phyloP scores from a whole-genome alignment of 2,329 filamentous ascomycete species.

The Colletotrichum endophyticum region DNA sequence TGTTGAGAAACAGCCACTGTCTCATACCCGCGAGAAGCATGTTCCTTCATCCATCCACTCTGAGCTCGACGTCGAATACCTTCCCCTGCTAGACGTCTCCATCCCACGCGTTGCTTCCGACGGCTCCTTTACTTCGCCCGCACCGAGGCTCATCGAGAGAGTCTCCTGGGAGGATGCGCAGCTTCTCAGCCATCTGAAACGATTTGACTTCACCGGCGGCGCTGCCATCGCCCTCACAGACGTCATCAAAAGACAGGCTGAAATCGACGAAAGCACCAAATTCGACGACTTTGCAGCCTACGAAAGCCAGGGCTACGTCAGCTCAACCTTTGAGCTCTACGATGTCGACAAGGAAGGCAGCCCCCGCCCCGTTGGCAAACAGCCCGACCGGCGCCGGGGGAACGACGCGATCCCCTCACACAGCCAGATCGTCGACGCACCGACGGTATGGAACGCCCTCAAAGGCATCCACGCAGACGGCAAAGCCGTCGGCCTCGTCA shows the following conservation, averaged over 20 bases:
- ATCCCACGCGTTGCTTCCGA: neutral
- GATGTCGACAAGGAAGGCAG: constrained; percentile 54
- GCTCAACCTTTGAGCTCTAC: constrained; percentile 62
- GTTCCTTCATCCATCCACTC: constrained; percentile 22
- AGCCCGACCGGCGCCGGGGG: neutral
- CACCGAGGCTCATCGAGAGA: constrained; percentile 1
- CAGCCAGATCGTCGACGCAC: constrained; percentile 41
- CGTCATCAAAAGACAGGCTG: constrained; percentile 32
- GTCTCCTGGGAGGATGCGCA: constrained; percentile 37
- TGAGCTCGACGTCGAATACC: constrained; percentile 21
- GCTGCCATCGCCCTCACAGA: constrained; percentile 42
- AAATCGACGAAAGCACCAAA: constrained; percentile 33
- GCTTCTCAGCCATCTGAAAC: constrained; percentile 45
- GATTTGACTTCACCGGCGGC: constrained; percentile 45
- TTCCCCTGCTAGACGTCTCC: constrained; percentile 16
- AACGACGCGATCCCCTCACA: constrained; percentile 37
- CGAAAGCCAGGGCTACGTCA: constrained; percentile 44
- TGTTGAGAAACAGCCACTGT: constrained; percentile 15
- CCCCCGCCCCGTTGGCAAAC: constrained; percentile 28
- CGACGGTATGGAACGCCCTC: constrained; percentile 46
- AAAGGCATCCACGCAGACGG: constrained; percentile 39
- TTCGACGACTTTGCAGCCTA: constrained; percentile 39
- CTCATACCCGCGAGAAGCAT: constrained; percentile 21
- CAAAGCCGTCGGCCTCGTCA: constrained; percentile 59
- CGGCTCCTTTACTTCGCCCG: neutral